A percentile compares a stretch with the other conserved stretches of the same genome.
These are phyloP conservation scores for Jackrogersella minutella DNA, from an alignment of 495 filamentous ascomycete species.

Conservation along the genomic window DNA sequence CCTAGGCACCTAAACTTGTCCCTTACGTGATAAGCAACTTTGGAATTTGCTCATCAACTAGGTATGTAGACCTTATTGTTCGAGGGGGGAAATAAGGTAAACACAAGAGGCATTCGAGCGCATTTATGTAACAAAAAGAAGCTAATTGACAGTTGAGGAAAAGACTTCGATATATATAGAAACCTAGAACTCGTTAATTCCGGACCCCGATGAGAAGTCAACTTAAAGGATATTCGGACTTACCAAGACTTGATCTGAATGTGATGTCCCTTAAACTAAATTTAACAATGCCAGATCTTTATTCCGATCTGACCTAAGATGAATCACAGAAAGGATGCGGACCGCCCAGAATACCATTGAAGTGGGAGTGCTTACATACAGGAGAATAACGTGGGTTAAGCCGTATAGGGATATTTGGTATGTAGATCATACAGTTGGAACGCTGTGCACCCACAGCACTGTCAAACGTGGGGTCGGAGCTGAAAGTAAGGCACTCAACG, in stretches of 20 bases:
- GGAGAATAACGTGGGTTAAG: not conserved
- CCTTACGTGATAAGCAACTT: not conserved
- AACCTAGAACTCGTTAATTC: too few relatives aligned
- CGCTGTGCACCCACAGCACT: not conserved
- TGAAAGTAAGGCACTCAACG: conserved; percentile 5
- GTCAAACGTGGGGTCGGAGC: not conserved
- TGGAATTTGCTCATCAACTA: too few relatives aligned
- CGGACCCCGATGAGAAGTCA: not conserved
- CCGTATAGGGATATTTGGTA: not conserved
- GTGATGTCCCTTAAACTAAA: not conserved
- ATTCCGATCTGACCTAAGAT: conserved; percentile 6
- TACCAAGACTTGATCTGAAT: not conserved
- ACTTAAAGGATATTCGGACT: not conserved
- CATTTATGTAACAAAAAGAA: too few relatives aligned
- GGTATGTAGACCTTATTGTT: too few relatives aligned
- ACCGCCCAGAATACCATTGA: not conserved
- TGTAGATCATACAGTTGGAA: too few relatives aligned
- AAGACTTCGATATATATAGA: too few relatives aligned
- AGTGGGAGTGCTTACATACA: not conserved
- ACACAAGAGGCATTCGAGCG: too few relatives aligned
- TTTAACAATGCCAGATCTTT: not conserved
- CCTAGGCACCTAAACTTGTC: too few relatives aligned
- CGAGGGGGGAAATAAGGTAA: too few relatives aligned
- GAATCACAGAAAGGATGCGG: not conserved
- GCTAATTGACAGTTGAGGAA: too few relatives aligned